These are phyloP conservation scores for Candida coquimbonensis DNA, from an alignment of 805 yeast species.

Conservation along the genomic window DNA sequence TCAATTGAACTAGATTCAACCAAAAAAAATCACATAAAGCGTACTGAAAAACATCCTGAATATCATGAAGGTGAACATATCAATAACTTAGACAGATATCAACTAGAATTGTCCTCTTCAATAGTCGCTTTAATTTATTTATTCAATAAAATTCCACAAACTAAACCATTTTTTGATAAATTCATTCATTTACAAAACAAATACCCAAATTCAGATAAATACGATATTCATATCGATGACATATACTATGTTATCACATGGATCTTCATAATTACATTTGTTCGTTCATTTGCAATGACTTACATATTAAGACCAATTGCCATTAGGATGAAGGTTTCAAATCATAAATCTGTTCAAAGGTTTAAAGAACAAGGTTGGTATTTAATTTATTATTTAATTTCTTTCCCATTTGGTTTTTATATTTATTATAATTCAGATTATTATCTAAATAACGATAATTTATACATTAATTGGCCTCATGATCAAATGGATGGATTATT, in stretches of 20 bases:
- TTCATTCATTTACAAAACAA: slow-evolving; percentile 36
- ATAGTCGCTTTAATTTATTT: slow-evolving; percentile 17
- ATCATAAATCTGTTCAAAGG: slow-evolving; percentile 49
- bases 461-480: slow-evolving; percentile 75
- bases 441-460: slow-evolving; percentile 46
- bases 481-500: slow-evolving; percentile 41
- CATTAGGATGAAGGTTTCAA: slow-evolving; percentile 32
- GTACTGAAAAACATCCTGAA: too few species aligned
- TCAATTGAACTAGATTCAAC: not conserved
- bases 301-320: slow-evolving; percentile 55
- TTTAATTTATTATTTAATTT: slow-evolving; percentile 46
- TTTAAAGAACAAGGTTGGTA: slow-evolving; percentile 89
- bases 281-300: slow-evolving; percentile 56
- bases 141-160: slow-evolving; percentile 22
- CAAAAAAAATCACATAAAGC: too few species aligned
- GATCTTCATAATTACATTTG: slow-evolving; percentile 48
- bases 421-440: slow-evolving; percentile 55
- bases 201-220: slow-evolving; percentile 25
- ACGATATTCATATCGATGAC: slow-evolving; percentile 54
- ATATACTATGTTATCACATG: slow-evolving; percentile 44
- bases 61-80: slow-evolving; percentile 8
- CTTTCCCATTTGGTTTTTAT: slow-evolving; percentile 51
- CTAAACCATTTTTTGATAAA: slow-evolving; percentile 26
- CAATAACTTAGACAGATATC: slow-evolving; percentile 21
- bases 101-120: slow-evolving; percentile 22